phyloP scores from a whole-genome alignment of 2,329 filamentous ascomycete species.

The Fusarium subtropicale region DNA sequence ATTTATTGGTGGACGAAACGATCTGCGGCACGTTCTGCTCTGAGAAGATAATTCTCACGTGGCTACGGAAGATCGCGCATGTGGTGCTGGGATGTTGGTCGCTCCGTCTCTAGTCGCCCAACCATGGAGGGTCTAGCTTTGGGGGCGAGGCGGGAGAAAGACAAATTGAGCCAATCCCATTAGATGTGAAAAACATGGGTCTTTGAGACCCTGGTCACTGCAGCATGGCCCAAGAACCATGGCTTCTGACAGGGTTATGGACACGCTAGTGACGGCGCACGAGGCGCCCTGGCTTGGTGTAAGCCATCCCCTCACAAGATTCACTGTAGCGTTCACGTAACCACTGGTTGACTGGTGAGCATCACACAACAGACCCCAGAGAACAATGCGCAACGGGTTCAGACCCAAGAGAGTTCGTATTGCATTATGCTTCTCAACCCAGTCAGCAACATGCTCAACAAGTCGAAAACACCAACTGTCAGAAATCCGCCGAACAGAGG shows the following conservation, averaged over 20 bases:
- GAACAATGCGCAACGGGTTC: constrained; percentile 18
- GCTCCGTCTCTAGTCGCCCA: constrained; percentile 36
- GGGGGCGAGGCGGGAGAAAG: constrained; percentile 29
- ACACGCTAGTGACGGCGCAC: constrained; percentile 47
- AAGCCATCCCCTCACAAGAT: constrained; percentile 42
- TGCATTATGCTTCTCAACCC: constrained; percentile 2
- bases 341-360: constrained; percentile 28
- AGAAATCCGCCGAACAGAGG: not conserved
- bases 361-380: constrained; percentile 16
- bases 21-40: constrained; percentile 27
- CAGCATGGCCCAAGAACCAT: constrained; percentile 38
- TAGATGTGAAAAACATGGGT: constrained; percentile 19
- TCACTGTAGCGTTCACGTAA: constrained; percentile 30
- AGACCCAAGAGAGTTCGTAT: not conserved
- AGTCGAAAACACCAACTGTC: constrained; percentile 1
- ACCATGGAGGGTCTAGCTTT: constrained; percentile 25
- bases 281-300: constrained; percentile 48
- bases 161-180: constrained; percentile 23
- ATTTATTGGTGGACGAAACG: constrained; percentile 32
- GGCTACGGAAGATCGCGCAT: constrained; percentile 53
- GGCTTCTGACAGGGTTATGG: constrained; percentile 33
- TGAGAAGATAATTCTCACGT: constrained; percentile 47
- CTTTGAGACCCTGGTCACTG: constrained; percentile 4
- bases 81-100: constrained; percentile 43
- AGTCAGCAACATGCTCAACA: constrained; percentile 1